Evolutionary conservation across 139 green algal genomes (phyloP).

Genomic region (Chlamydomonas sp.): DNA sequence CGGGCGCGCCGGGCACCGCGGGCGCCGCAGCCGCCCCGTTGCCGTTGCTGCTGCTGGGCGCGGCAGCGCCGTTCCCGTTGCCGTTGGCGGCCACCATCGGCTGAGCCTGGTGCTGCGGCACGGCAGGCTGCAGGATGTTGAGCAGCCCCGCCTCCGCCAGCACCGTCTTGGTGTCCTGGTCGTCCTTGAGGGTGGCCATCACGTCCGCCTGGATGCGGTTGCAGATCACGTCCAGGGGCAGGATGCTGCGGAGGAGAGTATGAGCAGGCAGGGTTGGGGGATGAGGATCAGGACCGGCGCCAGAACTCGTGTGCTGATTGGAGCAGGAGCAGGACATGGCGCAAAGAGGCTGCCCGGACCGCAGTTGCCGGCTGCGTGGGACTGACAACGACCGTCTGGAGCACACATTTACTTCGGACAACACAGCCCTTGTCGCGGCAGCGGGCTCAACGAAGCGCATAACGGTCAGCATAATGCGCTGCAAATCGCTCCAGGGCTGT

Average conservation of each 20-base stretch:
- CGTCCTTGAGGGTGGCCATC: slow-evolving; percentile 53
- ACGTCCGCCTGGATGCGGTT: slow-evolving; percentile 56
- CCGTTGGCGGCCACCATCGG: not conserved
- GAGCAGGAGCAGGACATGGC: not conserved
- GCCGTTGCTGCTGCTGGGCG: not conserved
- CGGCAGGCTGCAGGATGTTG: not conserved
- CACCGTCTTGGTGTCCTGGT: slow-evolving; percentile 39
- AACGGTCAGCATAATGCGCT: too few relatives aligned
- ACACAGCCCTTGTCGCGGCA: not conserved
- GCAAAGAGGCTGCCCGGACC: not conserved
- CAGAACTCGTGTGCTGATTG: too few relatives aligned
- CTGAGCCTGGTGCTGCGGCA: not conserved
- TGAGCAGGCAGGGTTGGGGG: not conserved
- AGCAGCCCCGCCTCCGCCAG: slow-evolving; percentile 19
- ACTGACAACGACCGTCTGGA: too few relatives aligned
- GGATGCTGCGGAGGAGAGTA: slow-evolving; percentile 34
- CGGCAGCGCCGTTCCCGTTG: slow-evolving; percentile 9
- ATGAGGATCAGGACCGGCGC: not conserved
- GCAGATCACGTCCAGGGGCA: slow-evolving; percentile 56
- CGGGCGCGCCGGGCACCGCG: too few relatives aligned
- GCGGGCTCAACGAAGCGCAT: too few relatives aligned
- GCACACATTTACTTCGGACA: too few relatives aligned
- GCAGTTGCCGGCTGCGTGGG: not conserved
- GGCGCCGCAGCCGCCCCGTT: not conserved
- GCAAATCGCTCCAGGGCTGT: too few relatives aligned